Base-by-base conservation (phyloP, 257 asterid genomes). In the Orobanche coerulescens region DNA sequence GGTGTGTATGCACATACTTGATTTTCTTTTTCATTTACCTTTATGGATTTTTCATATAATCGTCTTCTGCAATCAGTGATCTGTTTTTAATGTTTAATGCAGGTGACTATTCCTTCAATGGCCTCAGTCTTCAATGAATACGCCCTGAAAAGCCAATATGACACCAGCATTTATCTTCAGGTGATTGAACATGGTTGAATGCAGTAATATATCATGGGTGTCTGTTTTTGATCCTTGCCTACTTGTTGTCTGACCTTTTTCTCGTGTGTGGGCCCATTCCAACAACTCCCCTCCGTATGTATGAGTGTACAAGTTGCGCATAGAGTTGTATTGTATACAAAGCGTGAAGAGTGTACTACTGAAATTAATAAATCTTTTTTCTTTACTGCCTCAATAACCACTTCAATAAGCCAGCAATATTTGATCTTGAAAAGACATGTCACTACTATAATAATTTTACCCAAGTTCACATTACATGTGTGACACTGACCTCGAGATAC, bases 141-240 rank as follows among this genome's bases (percentile, higher is more conserved):
- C 71, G 99, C 99, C 56, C 65, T 94, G 76, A 94, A 94, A 77
- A 94, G 99, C 66, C 99, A 94, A 75, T 89, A 76, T 33, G 99
- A 93, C 69, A 93, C 99, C 15, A 93, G 97, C 84, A 93, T 93
- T 68, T 93, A 93, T 78, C 97, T 82, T 78, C 98, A 92, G 96
- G 98, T 85, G 75, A 72, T 67, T 14, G 12, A 28, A 24, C 46
- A 34, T 3, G 13, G 28, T 43, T 19, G 55, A 20, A 50, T 44
- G 53, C 30, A 30, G 40, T 54, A 53, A 34, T 49, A 46, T 65
- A 39, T 19, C 65, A 54, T 37, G 37, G 40, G 11, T 20, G 12
- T 58, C 33, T 67, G 20, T 25, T 49, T 57, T 52, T 58, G 23
- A 18, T 46, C 16, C 62, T 60, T 55, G 50, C 15, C 18, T 42